Conservation (phyloP, 495 filamentous ascomycete species). For the Hyaloscypha bicolor region DNA sequence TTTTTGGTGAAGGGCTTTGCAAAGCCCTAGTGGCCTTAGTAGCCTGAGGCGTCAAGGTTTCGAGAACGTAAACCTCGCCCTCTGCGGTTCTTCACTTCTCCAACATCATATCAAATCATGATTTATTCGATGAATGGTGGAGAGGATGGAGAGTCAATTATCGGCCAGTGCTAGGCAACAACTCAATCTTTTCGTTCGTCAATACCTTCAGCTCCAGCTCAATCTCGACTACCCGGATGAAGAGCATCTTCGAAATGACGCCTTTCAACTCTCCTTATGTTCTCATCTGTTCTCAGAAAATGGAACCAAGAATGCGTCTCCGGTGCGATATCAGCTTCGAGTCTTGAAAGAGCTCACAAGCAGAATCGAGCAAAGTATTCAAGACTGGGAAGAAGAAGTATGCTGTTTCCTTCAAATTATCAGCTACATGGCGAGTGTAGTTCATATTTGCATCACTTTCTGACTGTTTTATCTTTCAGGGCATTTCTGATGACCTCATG, state of each 20-base stretch:
- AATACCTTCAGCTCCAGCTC: constrained; percentile 68
- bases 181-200: constrained; percentile 52
- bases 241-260: constrained; percentile 50
- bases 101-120: constrained; percentile 16
- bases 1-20: neutral
- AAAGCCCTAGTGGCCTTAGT: constrained; percentile 15
- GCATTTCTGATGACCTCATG: constrained; percentile 75
- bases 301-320: constrained; percentile 53
- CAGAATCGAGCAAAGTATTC: constrained; percentile 66
- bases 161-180: constrained; percentile 25
- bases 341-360: constrained; percentile 70
- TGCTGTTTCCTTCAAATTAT: constrained; percentile 33
- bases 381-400: constrained; percentile 85
- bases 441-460: constrained; percentile 25
- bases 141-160: constrained; percentile 26
- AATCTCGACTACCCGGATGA: constrained; percentile 57
- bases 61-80: neutral
- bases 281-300: constrained; percentile 62
- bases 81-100: neutral
- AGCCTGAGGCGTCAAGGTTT: constrained; percentile 5
- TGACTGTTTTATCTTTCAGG: constrained; percentile 50
- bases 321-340: constrained; percentile 66
- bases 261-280: constrained; percentile 65
- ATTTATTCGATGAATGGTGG: constrained; percentile 19
- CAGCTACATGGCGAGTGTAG: constrained; percentile 16